Base-by-base conservation (phyloP, 2,329 filamentous ascomycete genomes). In the Alternaria postmessia region DNA sequence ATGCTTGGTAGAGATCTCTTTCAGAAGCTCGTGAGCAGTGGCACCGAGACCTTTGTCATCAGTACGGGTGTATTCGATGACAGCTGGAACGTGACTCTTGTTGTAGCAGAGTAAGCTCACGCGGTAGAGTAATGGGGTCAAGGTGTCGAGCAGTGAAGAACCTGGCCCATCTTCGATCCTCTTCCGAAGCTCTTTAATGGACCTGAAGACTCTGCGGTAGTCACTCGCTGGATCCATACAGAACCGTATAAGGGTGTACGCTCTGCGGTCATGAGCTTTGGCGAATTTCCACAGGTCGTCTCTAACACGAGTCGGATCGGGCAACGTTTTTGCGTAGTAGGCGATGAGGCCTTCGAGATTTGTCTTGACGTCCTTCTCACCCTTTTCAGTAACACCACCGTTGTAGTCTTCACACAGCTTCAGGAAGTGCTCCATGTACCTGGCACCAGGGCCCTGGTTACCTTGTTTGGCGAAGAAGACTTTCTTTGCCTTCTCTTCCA, bases 331-430 rank as follows among this genome's bases (percentile, higher is more conserved):
- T 5, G 89, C 85, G 42, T 97, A 82, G 74, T 89, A 92, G 52
- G 90, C 84, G 44, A 96, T 88, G 12, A 93, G 87, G 67, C 86
- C 89, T 58, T 88, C 87, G 30, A 99, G 85, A 56, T 89, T 89
- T 9, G 84, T 82, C 69, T 93, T 93, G 67, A 84, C 83, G 18
- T 89, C 88, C 60, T 89, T 87, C 49, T 83, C 81, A 52, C 91
- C 87, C n/a, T 86, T 84, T 18, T 91, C 89, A 62, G 92, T 88
- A 12, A 95, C 89, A 30, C 94, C 94, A 24, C 93, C 93, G 71
- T 98, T 97, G 79, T 91, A 96, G 14, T 90, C 86, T 75, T 97
- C 94, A 72, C 93, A 97, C n/a, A 89, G 84, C 67, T 91, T 88
- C 48, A 99, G 81, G 68, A 94, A 93, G n/a, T 88, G 84, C 39